Evolutionary conservation across 192 early-diverging fungal species (phyloP), one percentile per base, ranked within the genome.

Genomic region (Coemansia sp.): DNA sequence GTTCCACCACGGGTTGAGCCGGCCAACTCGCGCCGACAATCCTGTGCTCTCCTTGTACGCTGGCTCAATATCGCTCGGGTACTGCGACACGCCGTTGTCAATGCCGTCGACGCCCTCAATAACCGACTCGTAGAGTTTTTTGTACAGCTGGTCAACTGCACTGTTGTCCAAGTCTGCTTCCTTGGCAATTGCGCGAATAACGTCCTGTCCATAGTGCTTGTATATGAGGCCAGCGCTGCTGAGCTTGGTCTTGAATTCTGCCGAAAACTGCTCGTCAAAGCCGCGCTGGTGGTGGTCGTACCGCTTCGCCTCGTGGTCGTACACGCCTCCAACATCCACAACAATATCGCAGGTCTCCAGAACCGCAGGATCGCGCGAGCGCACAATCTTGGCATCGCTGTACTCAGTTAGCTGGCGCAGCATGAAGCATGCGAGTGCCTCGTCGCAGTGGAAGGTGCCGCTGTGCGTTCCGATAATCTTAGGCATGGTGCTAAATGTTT

Each of bases 251-350:
- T 85, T 78, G 66, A 93, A 88, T 57, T 86, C 75, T 21, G 64
- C 72, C 27, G 85, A 86, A 72, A 96, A 98, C 58, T 92, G 93
- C 68, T 95, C 93, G 25, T 76, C 79, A 61, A 98, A 98, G 41
- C 91, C 94, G 59, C 95, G 88, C 80, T 98, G 95, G 70, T 98
- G 95, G 71, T 96, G 94, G 72, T 96, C 94, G 63, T 88, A 98
- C 43, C 89, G 85, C 59, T 87, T 71, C 21, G 68, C 74, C 26
- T 74, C 83, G 45, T 89, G 91, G 67, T 93, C 90, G 74, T 97
- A 98, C 14, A 90, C 89, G 47, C 91, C 94, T 31, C 96, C 96
- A 16, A 98, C 95, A 73, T 98, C 96, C 16, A 96, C 94, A 12
- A 98, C 91, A 66, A 97, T 87, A 64, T 92, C 90, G 62, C 86